Base-by-base conservation (phyloP, 2,329 filamentous ascomycete genomes). In the Tolypocladium album region DNA sequence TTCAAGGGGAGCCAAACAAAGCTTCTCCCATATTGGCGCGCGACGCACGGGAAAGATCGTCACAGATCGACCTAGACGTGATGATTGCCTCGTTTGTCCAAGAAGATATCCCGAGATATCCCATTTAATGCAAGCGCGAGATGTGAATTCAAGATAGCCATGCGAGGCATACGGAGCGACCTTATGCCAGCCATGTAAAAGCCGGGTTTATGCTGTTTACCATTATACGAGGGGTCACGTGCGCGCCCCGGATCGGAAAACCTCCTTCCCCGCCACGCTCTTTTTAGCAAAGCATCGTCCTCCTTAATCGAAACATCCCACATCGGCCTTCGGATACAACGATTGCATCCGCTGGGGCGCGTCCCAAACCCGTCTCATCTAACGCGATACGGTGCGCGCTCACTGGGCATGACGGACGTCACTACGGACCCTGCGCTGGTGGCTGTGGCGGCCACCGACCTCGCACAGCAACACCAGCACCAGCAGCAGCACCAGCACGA, bases 351-450 rank as follows among this genome's bases (percentile, higher is more conserved):
- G 59, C 61, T 57, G 55, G 59, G 58, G 58, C 66, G 58, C 66
- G 65, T 64, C 70, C 67, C 64, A 65, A 65, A 67, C 66, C 39
- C 66, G 69, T 66, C 67, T 64, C 67, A 65, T 63, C 61, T 66
- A 61, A 68, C 68, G 65, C 68, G 64, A 60, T 31, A 20, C 55
- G 53, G 36, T 31, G 67, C 63, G 64, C 63, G 64, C 65, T 62
- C 27, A 65, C 63, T 67, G 67, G 50, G 38, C 66, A 74, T 75
- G 72, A 69, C 71, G 63, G 71, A 72, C 64, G 67, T 69, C 66
- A 69, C 70, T 60, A 75, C 74, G 58, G 74, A 76, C 65, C 74
- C 72, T 64, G 73, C 72, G 62, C 67, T 74, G 61, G 68, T 72
- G 60, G 67, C 70, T 61, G 69, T 67, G 59, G 67, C 70, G 56